These are phyloP conservation scores for Heliosperma pusillum DNA, from an alignment of 148 eudicot genomes.

Conservation along the genomic window DNA sequence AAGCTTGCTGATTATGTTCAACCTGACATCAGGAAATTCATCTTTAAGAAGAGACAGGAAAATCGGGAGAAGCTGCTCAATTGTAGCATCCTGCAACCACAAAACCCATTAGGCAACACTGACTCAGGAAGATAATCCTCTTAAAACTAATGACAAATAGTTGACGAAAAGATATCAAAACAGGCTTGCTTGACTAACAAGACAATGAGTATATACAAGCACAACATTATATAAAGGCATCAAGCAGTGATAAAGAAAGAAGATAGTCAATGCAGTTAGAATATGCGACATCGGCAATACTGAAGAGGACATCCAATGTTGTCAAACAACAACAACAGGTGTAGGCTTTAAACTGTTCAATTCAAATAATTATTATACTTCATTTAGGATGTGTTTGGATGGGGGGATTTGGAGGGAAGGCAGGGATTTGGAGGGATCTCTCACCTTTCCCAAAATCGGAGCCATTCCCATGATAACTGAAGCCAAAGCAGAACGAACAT, in stretches of 20 bases:
- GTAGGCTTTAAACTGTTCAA: not conserved
- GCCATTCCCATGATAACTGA: slow-evolving; percentile 59
- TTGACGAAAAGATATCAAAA: not conserved
- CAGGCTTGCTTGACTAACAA: too few relatives aligned
- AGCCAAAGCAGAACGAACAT: slow-evolving; percentile 49
- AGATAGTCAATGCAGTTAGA: not conserved
- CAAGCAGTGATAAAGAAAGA: not conserved
- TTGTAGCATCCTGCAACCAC: slow-evolving; percentile 81
- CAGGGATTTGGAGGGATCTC: too few relatives aligned
- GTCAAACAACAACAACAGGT: not conserved
- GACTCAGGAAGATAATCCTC: not conserved
- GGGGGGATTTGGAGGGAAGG: too few relatives aligned
- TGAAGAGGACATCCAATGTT: not conserved
- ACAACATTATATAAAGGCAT: not conserved
- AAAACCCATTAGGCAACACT: not conserved
- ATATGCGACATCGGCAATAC: not conserved
- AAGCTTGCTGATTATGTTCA: slow-evolving; percentile 96
- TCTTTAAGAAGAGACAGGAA: slow-evolving; percentile 95
- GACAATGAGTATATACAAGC: not conserved
- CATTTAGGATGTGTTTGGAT: too few relatives aligned
- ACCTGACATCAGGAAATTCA: slow-evolving; percentile 98
- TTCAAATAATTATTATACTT: not conserved
- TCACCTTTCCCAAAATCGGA: slow-evolving; percentile 49
- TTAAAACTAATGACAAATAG: not conserved
- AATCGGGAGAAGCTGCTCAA: slow-evolving; percentile 97